Evolutionary conservation across 1,284 basidiomycete species (phyloP).

Genomic region (Kalmanozyma brasiliensis): DNA sequence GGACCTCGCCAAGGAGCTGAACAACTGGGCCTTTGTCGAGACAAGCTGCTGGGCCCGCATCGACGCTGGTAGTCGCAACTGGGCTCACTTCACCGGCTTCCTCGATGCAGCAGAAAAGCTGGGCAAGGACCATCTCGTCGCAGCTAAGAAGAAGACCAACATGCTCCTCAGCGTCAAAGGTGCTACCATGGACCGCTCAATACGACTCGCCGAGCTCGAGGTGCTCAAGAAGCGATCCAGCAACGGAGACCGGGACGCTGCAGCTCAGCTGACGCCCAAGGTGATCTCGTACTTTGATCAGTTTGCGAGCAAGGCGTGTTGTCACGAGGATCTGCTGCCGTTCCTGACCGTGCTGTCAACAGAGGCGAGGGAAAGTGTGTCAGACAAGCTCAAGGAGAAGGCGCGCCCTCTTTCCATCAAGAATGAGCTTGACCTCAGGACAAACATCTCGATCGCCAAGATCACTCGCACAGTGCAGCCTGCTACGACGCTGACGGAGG

Average conservation of each 20-base stretch:
- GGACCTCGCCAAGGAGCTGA: conserved; percentile 45
- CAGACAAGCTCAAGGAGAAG: conserved; percentile 4
- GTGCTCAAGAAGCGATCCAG: conserved; percentile 11
- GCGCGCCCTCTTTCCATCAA: conserved; percentile 12
- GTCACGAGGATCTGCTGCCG: conserved; percentile 82
- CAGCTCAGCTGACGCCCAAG: conserved; percentile 10
- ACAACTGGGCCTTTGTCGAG: conserved; percentile 72
- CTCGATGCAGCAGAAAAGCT: conserved; percentile 39
- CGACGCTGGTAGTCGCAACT: conserved; percentile 47
- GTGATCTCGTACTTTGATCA: conserved; percentile 74
- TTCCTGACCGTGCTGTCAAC: conserved; percentile 72
- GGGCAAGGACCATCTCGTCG: conserved; percentile 20
- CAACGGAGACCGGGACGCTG: conserved; percentile 8
- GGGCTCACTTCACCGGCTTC: conserved; percentile 34
- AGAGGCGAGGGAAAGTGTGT: conserved; percentile 65
- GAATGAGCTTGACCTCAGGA: conserved; percentile 25
- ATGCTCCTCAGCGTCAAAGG: conserved; percentile 73
- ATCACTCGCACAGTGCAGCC: conserved; percentile 33
- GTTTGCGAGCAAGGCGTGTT: conserved; percentile 83
- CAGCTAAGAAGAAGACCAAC: conserved; percentile 33
- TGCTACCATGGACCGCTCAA: conserved; percentile 73
- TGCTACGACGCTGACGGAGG: conserved; percentile 6
- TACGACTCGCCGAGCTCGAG: conserved; percentile 77
- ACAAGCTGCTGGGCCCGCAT: conserved; percentile 73
- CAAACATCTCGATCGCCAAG: conserved; percentile 46